Evolutionary conservation across 768 basidiomycete species (phyloP).

Genomic region (Tulasnella calospora): DNA sequence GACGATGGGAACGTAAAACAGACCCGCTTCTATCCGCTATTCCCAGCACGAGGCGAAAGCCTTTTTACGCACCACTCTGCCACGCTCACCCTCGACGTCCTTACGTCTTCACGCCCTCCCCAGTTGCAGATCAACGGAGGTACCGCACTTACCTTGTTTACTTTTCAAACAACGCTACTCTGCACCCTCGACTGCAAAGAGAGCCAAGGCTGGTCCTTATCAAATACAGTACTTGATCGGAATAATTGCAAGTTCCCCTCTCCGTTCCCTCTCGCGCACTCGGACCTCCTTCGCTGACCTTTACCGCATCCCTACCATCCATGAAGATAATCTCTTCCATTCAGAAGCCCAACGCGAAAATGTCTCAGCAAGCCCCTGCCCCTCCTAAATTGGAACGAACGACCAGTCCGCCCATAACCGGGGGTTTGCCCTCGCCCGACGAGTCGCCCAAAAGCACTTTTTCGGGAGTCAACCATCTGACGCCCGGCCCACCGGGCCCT

Average conservation of each 20-base stretch:
- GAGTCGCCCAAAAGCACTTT: neutral
- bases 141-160: slow-evolving; percentile 5
- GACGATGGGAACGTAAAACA: neutral
- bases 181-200: neutral
- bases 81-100: slow-evolving; percentile 1
- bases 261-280: neutral
- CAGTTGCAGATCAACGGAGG: slow-evolving; percentile 2
- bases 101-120: slow-evolving; percentile 7
- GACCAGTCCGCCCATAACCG: neutral
- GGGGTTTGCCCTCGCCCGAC: neutral
- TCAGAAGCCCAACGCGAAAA: neutral
- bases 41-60: slow-evolving; percentile 9
- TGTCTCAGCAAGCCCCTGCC: neutral
- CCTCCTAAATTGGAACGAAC: neutral
- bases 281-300: neutral
- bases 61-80: neutral
- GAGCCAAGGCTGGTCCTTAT: neutral
- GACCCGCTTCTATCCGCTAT: neutral
- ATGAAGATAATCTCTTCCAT: neutral
- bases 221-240: neutral
- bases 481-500: neutral
- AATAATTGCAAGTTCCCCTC: neutral
- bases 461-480: neutral
- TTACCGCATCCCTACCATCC: neutral
- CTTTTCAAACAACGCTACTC: neutral